phyloP scores from a whole-genome alignment of 2,329 filamentous ascomycete genomes.

The Plenodomus tracheiphilus region DNA sequence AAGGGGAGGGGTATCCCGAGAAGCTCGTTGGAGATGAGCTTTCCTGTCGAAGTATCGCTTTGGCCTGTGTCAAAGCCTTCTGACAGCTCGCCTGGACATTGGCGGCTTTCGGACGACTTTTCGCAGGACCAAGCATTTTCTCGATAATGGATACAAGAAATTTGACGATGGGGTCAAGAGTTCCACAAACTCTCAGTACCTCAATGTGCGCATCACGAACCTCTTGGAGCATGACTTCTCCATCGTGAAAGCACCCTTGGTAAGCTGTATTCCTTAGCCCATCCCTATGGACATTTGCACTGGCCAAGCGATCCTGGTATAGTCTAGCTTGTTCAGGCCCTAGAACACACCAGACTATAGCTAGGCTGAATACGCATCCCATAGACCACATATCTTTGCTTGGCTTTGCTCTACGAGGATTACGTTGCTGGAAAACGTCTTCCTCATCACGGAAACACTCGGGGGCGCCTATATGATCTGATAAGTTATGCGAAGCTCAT shows the following conservation, averaged over 20 bases:
- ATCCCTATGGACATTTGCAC: constrained; percentile 1
- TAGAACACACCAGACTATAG: constrained; percentile 22
- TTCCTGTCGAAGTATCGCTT: too few relatives aligned
- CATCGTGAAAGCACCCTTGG: constrained; percentile 24
- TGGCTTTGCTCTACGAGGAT: constrained; percentile 21
- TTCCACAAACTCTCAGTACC: not conserved
- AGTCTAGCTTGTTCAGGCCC: constrained; percentile 18
- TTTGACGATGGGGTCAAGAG: not conserved
- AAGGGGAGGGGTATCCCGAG: too few relatives aligned
- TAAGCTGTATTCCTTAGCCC: constrained; percentile 7
- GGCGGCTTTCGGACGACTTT: not conserved
- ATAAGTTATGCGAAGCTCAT: not conserved
- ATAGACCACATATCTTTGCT: constrained; percentile 48
- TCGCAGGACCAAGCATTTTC: constrained; percentile 6
- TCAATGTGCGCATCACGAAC: constrained; percentile 11
- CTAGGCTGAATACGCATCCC: constrained; percentile 28
- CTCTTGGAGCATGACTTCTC: constrained; percentile 3
- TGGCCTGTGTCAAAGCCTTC: too few relatives aligned
- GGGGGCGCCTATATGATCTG: constrained; percentile 15
- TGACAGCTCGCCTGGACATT: not conserved
- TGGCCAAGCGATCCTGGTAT: constrained; percentile 2
- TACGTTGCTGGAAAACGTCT: constrained; percentile 1
- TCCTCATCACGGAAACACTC: constrained; percentile 18
- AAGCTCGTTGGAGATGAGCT: too few relatives aligned
- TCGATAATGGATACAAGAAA: constrained; percentile 5